A percentile compares a stretch with the other conserved stretches of the same genome.
Conservation (phyloP, 805 yeast species). For the Suhomyces sp. region DNA sequence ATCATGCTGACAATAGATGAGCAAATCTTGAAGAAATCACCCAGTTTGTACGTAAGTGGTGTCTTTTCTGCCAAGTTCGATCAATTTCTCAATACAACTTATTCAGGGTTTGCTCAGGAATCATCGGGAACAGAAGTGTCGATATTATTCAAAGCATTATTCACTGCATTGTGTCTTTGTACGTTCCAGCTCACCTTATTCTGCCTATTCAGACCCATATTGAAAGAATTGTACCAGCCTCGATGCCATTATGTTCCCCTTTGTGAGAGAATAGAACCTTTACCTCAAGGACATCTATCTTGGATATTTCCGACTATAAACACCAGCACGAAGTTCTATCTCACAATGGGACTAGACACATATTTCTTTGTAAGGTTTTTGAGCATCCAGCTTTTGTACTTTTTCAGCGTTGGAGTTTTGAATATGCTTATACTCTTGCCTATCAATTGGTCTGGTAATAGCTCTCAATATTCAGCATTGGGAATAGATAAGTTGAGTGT, state of each 20-base stretch:
- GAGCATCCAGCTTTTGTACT: constrained; percentile 47
- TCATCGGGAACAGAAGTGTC: constrained; percentile 57
- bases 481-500: constrained; percentile 72
- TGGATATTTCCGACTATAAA: constrained; percentile 53
- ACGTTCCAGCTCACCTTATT: constrained; percentile 47
- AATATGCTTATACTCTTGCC: constrained; percentile 63
- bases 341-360: constrained; percentile 65
- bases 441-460: constrained; percentile 49
- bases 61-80: constrained; percentile 28
- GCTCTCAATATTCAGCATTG: constrained; percentile 21
- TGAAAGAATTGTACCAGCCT: constrained; percentile 51
- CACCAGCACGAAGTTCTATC: constrained; percentile 42
- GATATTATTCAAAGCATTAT: constrained; percentile 53
- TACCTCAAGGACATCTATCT: constrained; percentile 44
- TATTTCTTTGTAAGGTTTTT: constrained; percentile 69
- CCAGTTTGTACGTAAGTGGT: constrained; percentile 26
- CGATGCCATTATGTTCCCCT: constrained; percentile 44
- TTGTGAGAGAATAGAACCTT: constrained; percentile 34
- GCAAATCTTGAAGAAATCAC: constrained; percentile 23
- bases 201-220: constrained; percentile 33
- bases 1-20: constrained; percentile 7
- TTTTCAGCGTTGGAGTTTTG: constrained; percentile 49
- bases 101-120: constrained; percentile 56
- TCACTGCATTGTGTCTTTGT: constrained; percentile 53
- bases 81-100: constrained; percentile 48